Evolutionary conservation across 768 basidiomycete species (phyloP), one percentile per base, ranked within the genome.

Genomic region (Pleurotus giganteus): DNA sequence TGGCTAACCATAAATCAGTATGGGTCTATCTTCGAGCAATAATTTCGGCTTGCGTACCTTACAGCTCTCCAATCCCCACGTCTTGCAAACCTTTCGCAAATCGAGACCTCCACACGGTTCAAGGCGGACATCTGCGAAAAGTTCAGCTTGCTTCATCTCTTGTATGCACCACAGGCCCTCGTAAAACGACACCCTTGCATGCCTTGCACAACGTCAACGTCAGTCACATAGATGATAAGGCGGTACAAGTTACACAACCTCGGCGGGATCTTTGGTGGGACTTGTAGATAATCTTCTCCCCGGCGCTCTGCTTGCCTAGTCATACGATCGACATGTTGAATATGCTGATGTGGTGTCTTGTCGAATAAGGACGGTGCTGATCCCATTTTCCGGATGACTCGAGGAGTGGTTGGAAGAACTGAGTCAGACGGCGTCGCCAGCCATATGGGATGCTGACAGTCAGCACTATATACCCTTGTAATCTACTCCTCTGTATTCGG

Each of bases 31-130:
- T 17, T 11, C 12, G 7, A 41, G 39, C 1, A 7, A 11, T 13
- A 12, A 17, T 7, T 17, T 12, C 12, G n/a, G 9, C n/a, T 19
- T 1, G 21, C 28, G 4, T 17, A 51, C 49, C 23, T 19, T n/a
- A 15, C 49, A 51, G 34, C 49, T 37, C 27, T 51, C 49, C 11
- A 51, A 37, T 4, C 49, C 49, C 49, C 49, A 51, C 9, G 7
- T 37, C 32, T 29, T 32, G 34, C 49, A 51, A 15, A 51, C 49
- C 2, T 51, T 51, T n/a, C 23, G 15, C 9, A 51, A 26, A 6
- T 51, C 49, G 2, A 51, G 49, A 2, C 49, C 31, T 19, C 49
- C 49, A 37, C 49, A 51, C 11, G 49, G 49, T 15, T 51, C 49
- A 2, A 51, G 49, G 4, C 32, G 49, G 11, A 51, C 24, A 32